Base-by-base conservation (phyloP, 352 stramenopile genomes). In the Phytopythium oedochilum region DNA sequence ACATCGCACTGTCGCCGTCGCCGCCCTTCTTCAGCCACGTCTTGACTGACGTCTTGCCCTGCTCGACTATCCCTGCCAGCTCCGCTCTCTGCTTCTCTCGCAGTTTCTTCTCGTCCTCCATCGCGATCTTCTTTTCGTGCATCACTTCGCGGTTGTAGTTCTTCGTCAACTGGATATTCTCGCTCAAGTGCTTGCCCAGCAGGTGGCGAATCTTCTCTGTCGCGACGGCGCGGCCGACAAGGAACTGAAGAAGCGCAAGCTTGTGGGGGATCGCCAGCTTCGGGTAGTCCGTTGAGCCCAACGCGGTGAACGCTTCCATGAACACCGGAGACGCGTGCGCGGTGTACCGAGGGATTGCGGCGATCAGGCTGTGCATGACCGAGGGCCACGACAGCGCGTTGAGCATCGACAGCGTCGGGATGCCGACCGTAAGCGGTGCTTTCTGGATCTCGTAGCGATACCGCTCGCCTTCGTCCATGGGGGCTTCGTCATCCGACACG, bases 361-460 rank as follows among this genome's bases (percentile, higher is more conserved):
- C 56, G 35, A 86, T 86, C 2, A 96, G 62, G 34, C 70, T 86
- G 59, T 70, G 72, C 25, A 95, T 46, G 43, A 96, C 71, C 0
- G 78, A 75, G 8, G 86, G 83, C 86, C 86, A 96, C 32, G 86
- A 93, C 5, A 93, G 65, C 32, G 77, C 63, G 38, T 86, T 92
- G 23, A 96, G 82, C 68, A 94, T 84, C n/a, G 78, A 82, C 11
- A 68, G 71, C 18, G 78, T 93, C 15, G 86, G 86, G 18, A 92
- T 63, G 1, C 86, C 86, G 6, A 94, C 77, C 22, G 86, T 94
- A 14, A 89, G 64, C 12, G 86, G 83, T 1, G 86, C 78, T 44
- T 89, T 73, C 64, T 89, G 75, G 44, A 92, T 81, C 57, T 94
- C 82, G 57, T 83, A 93, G 34, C 80, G 78, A 59, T 88, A 92